A percentile compares a stretch with the other conserved stretches of the same genome.
These are phyloP conservation scores for Haematococcus lacustris DNA, from an alignment of 139 green algal species.

Conservation along the genomic window DNA sequence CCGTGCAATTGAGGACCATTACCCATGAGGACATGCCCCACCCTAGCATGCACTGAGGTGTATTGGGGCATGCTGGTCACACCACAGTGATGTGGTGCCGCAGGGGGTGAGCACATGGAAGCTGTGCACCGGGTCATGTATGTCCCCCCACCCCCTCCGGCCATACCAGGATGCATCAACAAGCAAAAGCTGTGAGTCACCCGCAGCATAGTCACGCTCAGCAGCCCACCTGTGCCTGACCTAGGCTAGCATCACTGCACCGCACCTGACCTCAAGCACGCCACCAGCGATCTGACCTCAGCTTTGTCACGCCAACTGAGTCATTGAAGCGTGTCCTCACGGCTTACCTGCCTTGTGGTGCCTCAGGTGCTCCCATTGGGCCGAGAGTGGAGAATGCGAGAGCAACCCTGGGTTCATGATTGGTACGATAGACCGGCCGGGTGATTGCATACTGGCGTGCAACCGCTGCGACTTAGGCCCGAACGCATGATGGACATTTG, in stretches of 20 bases:
- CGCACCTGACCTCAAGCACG: not conserved
- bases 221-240: not conserved
- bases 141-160: constrained; percentile 31
- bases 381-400: constrained; percentile 23
- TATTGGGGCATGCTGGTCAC: not conserved
- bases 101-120: not conserved
- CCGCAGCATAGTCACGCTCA: not conserved
- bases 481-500: too few species aligned
- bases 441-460: constrained; percentile 12
- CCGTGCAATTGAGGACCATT: too few species aligned
- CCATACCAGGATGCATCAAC: constrained; percentile 28
- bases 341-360: not conserved
- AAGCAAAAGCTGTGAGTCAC: constrained; percentile 16
- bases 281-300: not conserved
- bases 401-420: constrained; percentile 32
- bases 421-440: constrained; percentile 3
- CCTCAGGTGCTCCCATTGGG: constrained; percentile 17
- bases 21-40: too few species aligned
- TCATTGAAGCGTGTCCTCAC: not conserved
- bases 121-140: constrained; percentile 21
- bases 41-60: too few species aligned
- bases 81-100: constrained; percentile 11
- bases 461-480: too few species aligned
- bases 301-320: not conserved
- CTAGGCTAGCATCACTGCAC: too few species aligned